Evolutionary conservation across 768 basidiomycete genomes (phyloP).

Genomic region (Suillus tomentosus): DNA sequence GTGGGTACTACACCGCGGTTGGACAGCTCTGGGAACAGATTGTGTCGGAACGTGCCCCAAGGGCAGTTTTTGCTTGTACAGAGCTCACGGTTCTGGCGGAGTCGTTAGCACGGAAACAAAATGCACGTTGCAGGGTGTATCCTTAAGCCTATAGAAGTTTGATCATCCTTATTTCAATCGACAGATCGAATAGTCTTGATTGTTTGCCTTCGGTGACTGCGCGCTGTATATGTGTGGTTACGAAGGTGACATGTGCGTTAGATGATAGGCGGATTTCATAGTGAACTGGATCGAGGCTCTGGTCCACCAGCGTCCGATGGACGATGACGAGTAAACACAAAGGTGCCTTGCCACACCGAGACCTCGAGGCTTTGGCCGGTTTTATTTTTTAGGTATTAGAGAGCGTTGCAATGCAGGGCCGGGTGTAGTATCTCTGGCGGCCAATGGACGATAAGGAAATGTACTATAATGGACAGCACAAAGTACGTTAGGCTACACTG

Average conservation of each 20-base stretch:
- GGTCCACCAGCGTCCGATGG: slow-evolving; percentile 29
- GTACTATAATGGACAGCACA: slow-evolving; percentile 6
- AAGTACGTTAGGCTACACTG: slow-evolving; percentile 10
- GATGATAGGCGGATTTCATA: slow-evolving; percentile 9
- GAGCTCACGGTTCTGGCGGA: slow-evolving; percentile 17
- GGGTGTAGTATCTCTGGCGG: slow-evolving; percentile 21
- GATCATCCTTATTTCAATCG: slow-evolving; percentile 30
- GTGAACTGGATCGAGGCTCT: slow-evolving; percentile 22
- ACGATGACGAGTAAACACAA: slow-evolving; percentile 36
- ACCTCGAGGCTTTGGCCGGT: slow-evolving; percentile 32
- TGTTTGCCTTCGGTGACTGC: neutral
- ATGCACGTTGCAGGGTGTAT: slow-evolving; percentile 32
- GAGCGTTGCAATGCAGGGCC: slow-evolving; percentile 35
- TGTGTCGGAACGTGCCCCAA: slow-evolving; percentile 22
- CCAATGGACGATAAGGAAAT: slow-evolving; percentile 18
- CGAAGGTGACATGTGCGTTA: neutral
- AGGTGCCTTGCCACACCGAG: slow-evolving; percentile 29
- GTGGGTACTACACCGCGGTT: slow-evolving; percentile 15
- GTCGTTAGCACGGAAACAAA: slow-evolving; percentile 28
- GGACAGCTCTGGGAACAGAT: slow-evolving; percentile 18
- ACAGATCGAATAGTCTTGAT: neutral
- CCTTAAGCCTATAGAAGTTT: slow-evolving; percentile 25
- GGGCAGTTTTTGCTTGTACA: slow-evolving; percentile 5
- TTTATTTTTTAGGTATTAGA: slow-evolving; percentile 31
- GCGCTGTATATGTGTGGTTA: neutral